These are phyloP conservation scores for Protomyces pachydermus DNA, from an alignment of 1,139 yeast genomes.

Conservation along the genomic window DNA sequence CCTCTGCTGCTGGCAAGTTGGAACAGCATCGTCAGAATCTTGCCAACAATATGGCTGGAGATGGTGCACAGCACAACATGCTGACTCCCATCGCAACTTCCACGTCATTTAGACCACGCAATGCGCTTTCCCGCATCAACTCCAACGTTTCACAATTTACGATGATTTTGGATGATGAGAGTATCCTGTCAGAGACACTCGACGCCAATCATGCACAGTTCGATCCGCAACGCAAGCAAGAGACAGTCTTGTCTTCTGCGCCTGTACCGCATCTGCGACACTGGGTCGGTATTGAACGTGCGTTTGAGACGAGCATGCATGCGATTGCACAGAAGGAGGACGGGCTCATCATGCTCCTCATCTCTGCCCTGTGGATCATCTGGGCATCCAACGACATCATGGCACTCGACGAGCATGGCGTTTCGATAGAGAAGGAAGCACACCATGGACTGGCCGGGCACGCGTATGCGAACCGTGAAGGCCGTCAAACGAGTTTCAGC, in stretches of 20 bases:
- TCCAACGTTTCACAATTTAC: constrained; percentile 14
- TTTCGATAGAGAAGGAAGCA: not conserved
- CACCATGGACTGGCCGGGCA: not conserved
- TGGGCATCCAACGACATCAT: constrained; percentile 19
- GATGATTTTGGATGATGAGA: not conserved
- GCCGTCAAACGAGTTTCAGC: not conserved
- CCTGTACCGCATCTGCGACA: constrained; percentile 14
- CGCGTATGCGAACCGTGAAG: not conserved
- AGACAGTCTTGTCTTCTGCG: not conserved
- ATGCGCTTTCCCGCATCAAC: constrained; percentile 1
- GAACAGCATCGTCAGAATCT: not conserved
- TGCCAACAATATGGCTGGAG: not conserved
- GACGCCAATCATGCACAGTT: not conserved
- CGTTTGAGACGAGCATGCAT: constrained; percentile 9
- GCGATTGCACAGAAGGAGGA: not conserved
- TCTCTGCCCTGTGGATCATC: constrained; percentile 16
- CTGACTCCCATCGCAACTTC: constrained; percentile 4
- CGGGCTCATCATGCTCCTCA: constrained; percentile 1
- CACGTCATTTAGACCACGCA: not conserved
- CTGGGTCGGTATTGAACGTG: not conserved
- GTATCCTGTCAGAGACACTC: not conserved
- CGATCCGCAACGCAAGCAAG: not conserved
- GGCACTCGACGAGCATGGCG: not conserved
- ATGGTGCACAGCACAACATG: not conserved
- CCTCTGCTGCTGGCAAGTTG: not conserved